A percentile compares a stretch with the other conserved stretches of the same genome.
Conservation (phyloP, 148 eudicot species). For the Polygonum maritimum region DNA sequence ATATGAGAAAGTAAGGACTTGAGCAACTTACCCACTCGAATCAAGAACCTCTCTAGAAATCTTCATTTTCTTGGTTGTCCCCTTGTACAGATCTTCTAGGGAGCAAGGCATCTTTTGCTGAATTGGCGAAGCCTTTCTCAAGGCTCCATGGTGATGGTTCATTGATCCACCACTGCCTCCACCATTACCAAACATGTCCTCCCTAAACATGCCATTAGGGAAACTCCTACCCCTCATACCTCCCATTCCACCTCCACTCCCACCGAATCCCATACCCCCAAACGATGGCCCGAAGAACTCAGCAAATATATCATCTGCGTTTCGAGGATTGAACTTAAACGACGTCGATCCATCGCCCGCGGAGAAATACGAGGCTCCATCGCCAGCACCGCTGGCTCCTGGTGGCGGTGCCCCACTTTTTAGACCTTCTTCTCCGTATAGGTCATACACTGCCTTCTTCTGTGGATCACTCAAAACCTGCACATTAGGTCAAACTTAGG, state of each 20-base stretch:
- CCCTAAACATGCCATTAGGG: conserved; percentile 35
- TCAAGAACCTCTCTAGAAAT: conserved; percentile 35
- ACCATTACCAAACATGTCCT: conserved; percentile 36
- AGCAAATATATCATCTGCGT: conserved; percentile 61
- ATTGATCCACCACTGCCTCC: conserved; percentile 26
- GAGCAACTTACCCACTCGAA: conserved; percentile 28
- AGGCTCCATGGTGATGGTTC: conserved; percentile 31
- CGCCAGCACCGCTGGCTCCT: conserved; percentile 36
- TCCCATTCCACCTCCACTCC: conserved; percentile 26
- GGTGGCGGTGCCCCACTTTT: conserved; percentile 65
- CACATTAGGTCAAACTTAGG: not conserved
- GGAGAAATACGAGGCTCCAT: conserved; percentile 40
- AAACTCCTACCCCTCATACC: conserved; percentile 30
- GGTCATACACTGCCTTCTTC: conserved; percentile 65
- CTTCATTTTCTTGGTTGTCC: conserved; percentile 42
- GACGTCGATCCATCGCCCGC: conserved; percentile 49
- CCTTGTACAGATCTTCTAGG: conserved; percentile 41
- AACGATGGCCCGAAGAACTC: conserved; percentile 62
- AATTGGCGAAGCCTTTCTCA: conserved; percentile 34
- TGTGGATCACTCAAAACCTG: conserved; percentile 75
- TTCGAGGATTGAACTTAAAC: conserved; percentile 53
- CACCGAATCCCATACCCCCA: conserved; percentile 31
- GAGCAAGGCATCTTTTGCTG: conserved; percentile 31
- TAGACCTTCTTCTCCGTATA: conserved; percentile 68
- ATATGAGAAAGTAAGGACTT: not conserved